Conservation (phyloP, 176 grass and related monocot species). For the Phragmites australis region DNA sequence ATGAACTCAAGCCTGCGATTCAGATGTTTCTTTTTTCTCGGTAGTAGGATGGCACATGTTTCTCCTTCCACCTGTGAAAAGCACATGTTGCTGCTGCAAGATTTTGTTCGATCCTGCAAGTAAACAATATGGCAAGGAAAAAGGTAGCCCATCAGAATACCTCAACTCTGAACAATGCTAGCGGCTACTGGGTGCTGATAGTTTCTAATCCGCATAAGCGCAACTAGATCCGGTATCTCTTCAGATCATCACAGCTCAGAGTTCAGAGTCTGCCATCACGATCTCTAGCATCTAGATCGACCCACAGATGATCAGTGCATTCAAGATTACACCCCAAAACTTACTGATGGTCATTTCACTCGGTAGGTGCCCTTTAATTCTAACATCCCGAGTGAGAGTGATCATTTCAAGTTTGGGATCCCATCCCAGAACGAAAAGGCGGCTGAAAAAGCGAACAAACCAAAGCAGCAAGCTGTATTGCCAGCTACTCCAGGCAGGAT, state of each 20-base stretch:
- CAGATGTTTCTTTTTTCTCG: not conserved
- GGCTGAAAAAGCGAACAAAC: not conserved
- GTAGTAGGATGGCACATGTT: not conserved
- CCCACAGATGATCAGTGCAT: no score
- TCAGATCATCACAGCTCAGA: not conserved
- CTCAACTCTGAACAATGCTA: no score
- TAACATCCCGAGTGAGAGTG: not conserved
- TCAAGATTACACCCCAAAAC: no score
- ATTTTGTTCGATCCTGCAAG: not conserved
- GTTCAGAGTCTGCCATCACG: not conserved
- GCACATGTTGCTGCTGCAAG: not conserved
- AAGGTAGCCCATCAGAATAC: no score
- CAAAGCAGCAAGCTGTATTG: conserved; percentile 21
- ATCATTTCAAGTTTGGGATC: not conserved
- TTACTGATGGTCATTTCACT: not conserved
- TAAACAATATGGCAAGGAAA: no score
- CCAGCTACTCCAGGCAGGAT: not conserved
- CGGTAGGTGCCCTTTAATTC: not conserved
- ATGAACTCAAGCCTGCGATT: no score
- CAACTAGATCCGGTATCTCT: not conserved
- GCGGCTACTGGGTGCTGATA: no score
- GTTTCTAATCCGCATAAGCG: no score
- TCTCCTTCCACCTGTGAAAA: not conserved
- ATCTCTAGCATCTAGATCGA: no score
- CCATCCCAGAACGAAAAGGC: not conserved